Evolutionary conservation across 805 yeast species (phyloP), one percentile per base, ranked within the genome.

Genomic region (Candida railenensis): DNA sequence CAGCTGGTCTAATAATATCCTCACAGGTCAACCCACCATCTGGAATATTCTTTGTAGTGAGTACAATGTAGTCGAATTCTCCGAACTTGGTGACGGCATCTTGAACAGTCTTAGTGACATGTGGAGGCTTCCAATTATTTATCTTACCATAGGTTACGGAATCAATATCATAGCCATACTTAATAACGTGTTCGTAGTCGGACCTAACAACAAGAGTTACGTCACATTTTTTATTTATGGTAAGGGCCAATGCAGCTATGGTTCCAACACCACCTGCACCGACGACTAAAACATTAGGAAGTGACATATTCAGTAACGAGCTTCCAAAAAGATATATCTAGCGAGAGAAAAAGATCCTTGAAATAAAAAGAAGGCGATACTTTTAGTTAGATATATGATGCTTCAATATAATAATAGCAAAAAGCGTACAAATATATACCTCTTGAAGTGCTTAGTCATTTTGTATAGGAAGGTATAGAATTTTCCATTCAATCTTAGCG

Each of bases 241-340:
- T 73, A 28, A 89, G 69, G 0, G 87, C 80, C 42, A 83, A 74
- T 0, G 95, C 88, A 2, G 85, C 83, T 30, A 89, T 78, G 15
- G 89, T 76, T 33, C 96, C 96, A 9, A 89, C 94, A 34, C 96
- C 96, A 14, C 96, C 96, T 37, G 89, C 77, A 9, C 96, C 96
- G 34, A 88, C 76, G 9, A 88, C 68, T 11, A 88, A 69, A 15
- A 83, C 81, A 37, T 57, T 64, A 4, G 66, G 61, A 44, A 39
- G 25, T 28, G 42, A 19, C 39, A 39, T 37, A 7, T 16, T 16
- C 15, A 7, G 7, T 16, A 28, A 14, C 14, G 33, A 14, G 14
- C 33, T 28, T 14, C n/a, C n/a, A n/a, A n/a, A n/a, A n/a, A n/a
- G n/a, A n/a, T n/a, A n/a, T n/a, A n/a, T n/a, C n/a, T n/a, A n/a